Evolutionary conservation across 495 filamentous ascomycete genomes (phyloP), one percentile per base, ranked within the genome.

Genomic region (Penicillium coprophilum): DNA sequence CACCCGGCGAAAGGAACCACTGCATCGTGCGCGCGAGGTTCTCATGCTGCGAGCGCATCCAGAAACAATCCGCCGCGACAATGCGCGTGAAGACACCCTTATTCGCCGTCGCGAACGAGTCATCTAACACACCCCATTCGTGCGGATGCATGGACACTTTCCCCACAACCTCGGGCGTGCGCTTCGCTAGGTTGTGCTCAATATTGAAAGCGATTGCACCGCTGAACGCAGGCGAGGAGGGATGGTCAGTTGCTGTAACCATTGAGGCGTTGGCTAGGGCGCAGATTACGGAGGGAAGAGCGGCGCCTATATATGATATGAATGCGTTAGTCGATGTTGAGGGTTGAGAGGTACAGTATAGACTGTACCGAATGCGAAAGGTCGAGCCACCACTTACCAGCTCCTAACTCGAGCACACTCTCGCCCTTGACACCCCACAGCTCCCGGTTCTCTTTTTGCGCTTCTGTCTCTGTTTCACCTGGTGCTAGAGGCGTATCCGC

Each of bases 41-140:
- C 24, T 71, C 75, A 65, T 96, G 92, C 74, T 94, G 83, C 65
- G 74, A 80, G 12, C 76, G 80, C 87, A 96, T 91, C 92, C 91
- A 97, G 56, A 90, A 77, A 67, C 90, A 95, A 65, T 96, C 92
- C 40, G 89, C 88, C 2, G 86, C 87, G 31, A 95, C 75, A 23
- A 96, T 84, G 48, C 86, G 82, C 9, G 84, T 85, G 64, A 85
- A 95, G 3, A 55, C 55, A 9, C 76, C 77, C 7, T 72, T 72
- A 58, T 85, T 64, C 8, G 56, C 60, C 2, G 55, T 46, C 1
- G 87, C 82, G 60, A 90, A 83, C 0, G 69, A 39, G 47, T 85
- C 81, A 8, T 53, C 24, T 3, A 89, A 64, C 7, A 78, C 71
- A 3, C 92, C 92, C 92, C 91, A 96, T 60, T 75, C 73, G 57